phyloP scores from a whole-genome alignment of 495 filamentous ascomycete genomes.

The Talaromyces ruber region DNA sequence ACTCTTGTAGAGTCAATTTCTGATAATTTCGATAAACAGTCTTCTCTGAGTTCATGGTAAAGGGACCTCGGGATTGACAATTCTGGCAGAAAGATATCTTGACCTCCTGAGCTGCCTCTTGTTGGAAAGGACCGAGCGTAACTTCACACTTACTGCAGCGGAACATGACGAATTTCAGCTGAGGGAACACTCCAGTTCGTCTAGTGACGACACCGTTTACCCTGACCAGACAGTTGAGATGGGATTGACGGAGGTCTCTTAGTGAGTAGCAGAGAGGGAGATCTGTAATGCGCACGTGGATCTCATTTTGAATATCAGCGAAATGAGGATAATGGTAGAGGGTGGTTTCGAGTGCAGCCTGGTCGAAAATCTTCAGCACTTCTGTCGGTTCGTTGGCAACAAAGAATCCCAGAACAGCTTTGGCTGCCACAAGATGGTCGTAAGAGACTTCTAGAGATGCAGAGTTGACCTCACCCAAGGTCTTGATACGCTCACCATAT shows the following conservation, averaged over 20 bases:
- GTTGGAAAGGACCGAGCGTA: constrained; percentile 91
- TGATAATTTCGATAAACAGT: constrained; percentile 99
- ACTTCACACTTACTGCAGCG: constrained; percentile 89
- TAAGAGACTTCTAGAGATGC: constrained; percentile 96
- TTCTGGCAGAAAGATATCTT: constrained; percentile 95
- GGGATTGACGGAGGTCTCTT: constrained; percentile 89
- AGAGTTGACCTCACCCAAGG: constrained; percentile 91
- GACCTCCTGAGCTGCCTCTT: constrained; percentile 92
- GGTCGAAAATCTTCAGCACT: constrained; percentile 91
- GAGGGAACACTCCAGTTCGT: constrained; percentile 94
- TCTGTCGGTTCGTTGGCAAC: constrained; percentile 91
- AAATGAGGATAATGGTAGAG: constrained; percentile 96
- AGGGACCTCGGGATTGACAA: constrained; percentile 92
- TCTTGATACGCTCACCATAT: constrained; percentile 87
- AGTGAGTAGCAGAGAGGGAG: constrained; percentile 94
- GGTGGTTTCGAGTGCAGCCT: constrained; percentile 92
- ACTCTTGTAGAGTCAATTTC: constrained; percentile 94
- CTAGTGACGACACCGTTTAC: constrained; percentile 94
- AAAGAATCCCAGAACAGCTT: constrained; percentile 97
- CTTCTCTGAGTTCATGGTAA: constrained; percentile 93
- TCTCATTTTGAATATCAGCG: constrained; percentile 93
- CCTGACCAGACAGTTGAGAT: constrained; percentile 93
- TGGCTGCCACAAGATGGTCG: constrained; percentile 77
- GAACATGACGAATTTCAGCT: constrained; percentile 97
- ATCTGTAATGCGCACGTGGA: constrained; percentile 95